These are phyloP conservation scores for Tetradesmus lagerheimii DNA, from an alignment of 139 green algal species.

Conservation along the genomic window DNA sequence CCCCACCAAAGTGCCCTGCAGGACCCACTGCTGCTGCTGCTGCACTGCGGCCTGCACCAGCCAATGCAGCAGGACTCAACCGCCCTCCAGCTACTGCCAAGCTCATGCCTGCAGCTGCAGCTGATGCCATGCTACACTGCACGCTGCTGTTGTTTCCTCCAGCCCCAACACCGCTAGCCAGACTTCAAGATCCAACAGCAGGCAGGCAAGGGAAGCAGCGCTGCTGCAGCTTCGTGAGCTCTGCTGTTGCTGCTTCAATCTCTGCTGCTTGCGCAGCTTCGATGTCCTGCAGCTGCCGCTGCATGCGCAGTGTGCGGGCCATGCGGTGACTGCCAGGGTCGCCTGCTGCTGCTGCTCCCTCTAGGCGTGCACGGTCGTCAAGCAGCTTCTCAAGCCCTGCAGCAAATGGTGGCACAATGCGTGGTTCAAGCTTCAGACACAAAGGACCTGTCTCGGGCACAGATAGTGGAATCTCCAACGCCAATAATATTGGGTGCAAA, in stretches of 20 bases:
- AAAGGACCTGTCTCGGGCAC: no score
- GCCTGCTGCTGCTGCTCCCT: slow-evolving; percentile 2
- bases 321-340: not conserved
- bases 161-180: not conserved
- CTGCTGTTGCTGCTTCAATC: slow-evolving; percentile 16
- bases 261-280: slow-evolving; percentile 52
- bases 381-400: slow-evolving; percentile 36
- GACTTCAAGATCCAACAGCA: not conserved
- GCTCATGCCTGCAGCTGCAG: not conserved
- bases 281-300: slow-evolving; percentile 61
- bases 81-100: not conserved
- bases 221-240: slow-evolving; percentile 39
- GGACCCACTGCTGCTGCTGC: not conserved
- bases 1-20: not conserved
- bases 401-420: slow-evolving; percentile 33
- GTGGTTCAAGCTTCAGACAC: no score
- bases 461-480: no score
- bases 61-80: not conserved
- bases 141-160: not conserved
- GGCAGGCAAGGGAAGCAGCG: slow-evolving; percentile 58
- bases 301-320: slow-evolving; percentile 53
- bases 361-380: slow-evolving; percentile 42
- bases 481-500: no score
- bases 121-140: not conserved
- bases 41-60: not conserved